A percentile compares a stretch with the other conserved stretches of the same genome.
phyloP scores from a whole-genome alignment of 1,139 yeast genomes.

The Geotrichum europaeum region DNA sequence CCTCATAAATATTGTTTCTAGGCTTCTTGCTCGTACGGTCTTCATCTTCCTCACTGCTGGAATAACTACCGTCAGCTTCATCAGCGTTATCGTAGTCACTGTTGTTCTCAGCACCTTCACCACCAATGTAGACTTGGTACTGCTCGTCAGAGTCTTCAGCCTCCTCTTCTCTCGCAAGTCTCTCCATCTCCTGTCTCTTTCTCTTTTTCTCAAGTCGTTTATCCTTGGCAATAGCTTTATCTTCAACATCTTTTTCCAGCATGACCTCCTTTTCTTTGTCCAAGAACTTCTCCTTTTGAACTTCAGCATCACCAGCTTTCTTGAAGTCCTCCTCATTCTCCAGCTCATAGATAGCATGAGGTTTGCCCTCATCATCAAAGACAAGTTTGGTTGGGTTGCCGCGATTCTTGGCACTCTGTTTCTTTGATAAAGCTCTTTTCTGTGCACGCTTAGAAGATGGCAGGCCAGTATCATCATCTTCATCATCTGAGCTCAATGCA shows the following conservation, averaged over 20 bases:
- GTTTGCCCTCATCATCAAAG: conserved; percentile 89
- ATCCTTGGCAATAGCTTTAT: conserved; percentile 73
- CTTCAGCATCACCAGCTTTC: conserved; percentile 64
- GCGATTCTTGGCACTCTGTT: conserved; percentile 57
- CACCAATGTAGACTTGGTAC: conserved; percentile 30
- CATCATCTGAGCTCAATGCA: conserved; percentile 72
- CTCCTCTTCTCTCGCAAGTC: conserved; percentile 42
- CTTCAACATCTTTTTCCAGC: conserved; percentile 67
- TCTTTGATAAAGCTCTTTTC: conserved; percentile 83
- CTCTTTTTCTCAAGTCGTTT: conserved; percentile 87
- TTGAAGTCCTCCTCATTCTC: conserved; percentile 85
- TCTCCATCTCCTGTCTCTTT: conserved; percentile 74
- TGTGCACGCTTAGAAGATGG: conserved; percentile 84
- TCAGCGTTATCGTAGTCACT: conserved; percentile 27
- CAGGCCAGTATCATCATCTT: conserved; percentile 45
- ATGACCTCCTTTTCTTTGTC: conserved; percentile 59
- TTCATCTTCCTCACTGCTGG: conserved; percentile 22
- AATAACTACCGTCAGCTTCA: conserved; percentile 19
- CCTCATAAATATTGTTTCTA: conserved; percentile 48
- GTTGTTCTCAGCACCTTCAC: conserved; percentile 37
- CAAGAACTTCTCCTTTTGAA: conserved; percentile 64
- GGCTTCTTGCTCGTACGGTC: conserved; percentile 32
- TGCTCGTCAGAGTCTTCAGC: conserved; percentile 32
- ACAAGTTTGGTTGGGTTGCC: conserved; percentile 65
- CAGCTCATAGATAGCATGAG: conserved; percentile 86